phyloP scores from a whole-genome alignment of 2,329 filamentous ascomycete genomes.

The Karstenula rhodostoma region DNA sequence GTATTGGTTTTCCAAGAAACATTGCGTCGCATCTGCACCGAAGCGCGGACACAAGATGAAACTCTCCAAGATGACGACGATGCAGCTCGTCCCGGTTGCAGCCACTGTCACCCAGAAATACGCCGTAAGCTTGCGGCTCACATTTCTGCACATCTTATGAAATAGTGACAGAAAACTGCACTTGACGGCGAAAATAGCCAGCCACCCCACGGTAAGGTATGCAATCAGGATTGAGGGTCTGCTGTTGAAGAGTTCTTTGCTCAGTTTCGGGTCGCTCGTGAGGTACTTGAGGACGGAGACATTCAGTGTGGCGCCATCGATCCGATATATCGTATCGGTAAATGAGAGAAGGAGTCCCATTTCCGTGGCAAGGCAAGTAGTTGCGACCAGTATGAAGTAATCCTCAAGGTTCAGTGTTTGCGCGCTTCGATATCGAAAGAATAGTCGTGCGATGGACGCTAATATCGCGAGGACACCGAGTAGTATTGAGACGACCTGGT shows the following conservation, averaged over 20 bases:
- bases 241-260: neutral
- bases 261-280: neutral
- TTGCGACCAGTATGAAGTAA: constrained; percentile 20
- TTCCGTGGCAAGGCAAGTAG: constrained; percentile 20
- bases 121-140: constrained; percentile 16
- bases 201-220: constrained; percentile 18
- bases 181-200: constrained; percentile 20
- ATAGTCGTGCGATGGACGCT: constrained; percentile 18
- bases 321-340: constrained; percentile 15
- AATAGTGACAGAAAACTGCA: constrained; percentile 23
- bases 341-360: constrained; percentile 17
- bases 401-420: constrained; percentile 18
- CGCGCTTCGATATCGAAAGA: constrained; percentile 19
- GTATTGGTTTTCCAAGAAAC: constrained; percentile 15
- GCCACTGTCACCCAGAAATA: constrained; percentile 23
- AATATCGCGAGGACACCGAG: constrained; percentile 14
- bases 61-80: constrained; percentile 16
- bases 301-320: constrained; percentile 16
- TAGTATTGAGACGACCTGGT: constrained; percentile 17
- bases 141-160: constrained; percentile 18
- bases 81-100: constrained; percentile 7
- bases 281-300: constrained; percentile 6
- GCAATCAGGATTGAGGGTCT: constrained; percentile 6
- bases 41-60: constrained; percentile 19
- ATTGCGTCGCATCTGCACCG: constrained; percentile 16